Conservation (phyloP, 345 rosid genomes). For the Murraya paniculata region DNA sequence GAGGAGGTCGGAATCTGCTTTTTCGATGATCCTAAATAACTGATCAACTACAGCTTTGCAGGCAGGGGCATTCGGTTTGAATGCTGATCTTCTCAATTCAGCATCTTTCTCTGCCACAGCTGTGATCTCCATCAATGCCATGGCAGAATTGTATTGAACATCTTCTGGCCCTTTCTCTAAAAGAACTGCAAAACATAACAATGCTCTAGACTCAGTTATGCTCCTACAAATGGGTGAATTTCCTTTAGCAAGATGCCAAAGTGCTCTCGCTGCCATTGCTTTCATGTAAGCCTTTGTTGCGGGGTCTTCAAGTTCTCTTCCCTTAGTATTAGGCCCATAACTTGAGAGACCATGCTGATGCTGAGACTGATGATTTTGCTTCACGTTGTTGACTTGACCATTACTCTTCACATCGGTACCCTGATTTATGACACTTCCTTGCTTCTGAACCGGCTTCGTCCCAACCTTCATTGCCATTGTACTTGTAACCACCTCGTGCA, state of each 20-base stretch:
- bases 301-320: conserved; percentile 82
- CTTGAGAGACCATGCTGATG: conserved; percentile 48
- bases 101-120: conserved; percentile 78
- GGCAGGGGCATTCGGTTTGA: conserved; percentile 88
- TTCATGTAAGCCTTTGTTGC: conserved; percentile 76
- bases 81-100: conserved; percentile 81
- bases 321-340: conserved; percentile 52
- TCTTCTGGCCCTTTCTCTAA: conserved; percentile 74
- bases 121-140: conserved; percentile 96
- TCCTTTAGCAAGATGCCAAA: conserved; percentile 77
- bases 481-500: conserved; percentile 61
- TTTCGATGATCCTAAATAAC: conserved; percentile 57
- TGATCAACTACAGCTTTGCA: conserved; percentile 85
- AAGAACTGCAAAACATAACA: conserved; percentile 82
- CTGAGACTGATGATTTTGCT: conserved; percentile 34
- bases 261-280: conserved; percentile 90
- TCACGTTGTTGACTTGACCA: conserved; percentile 26
- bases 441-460: conserved; percentile 28
- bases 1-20: conserved; percentile 62
- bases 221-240: conserved; percentile 73
- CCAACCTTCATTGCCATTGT: conserved; percentile 66
- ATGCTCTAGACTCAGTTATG: conserved; percentile 91
- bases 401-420: conserved; percentile 21
- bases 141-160: conserved; percentile 67
- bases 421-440: conserved; percentile 21